These are phyloP conservation scores for Spirogloea muscicola DNA, from an alignment of 139 green algal species.

Conservation along the genomic window DNA sequence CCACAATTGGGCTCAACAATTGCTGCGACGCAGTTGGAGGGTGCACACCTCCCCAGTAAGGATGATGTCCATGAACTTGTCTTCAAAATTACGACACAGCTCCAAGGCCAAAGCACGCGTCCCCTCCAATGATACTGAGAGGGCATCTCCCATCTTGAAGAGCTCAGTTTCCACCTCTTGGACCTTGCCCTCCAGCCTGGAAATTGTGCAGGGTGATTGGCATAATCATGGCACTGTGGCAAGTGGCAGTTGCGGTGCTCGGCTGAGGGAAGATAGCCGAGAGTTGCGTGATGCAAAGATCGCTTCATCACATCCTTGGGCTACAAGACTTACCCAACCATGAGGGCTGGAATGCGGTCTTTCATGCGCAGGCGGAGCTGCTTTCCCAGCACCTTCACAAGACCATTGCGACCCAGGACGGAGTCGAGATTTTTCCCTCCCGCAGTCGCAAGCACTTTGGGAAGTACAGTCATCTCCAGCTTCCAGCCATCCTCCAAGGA, in stretches of 20 bases:
- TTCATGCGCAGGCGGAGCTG: constrained; percentile 17
- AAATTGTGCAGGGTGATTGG: background rate
- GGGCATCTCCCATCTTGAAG: constrained; percentile 63
- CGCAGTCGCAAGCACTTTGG: background rate
- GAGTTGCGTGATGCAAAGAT: too few relatives aligned
- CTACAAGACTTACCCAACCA: constrained; percentile 10
- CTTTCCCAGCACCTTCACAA: background rate
- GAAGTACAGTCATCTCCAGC: constrained; percentile 1
- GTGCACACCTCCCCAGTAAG: too few relatives aligned
- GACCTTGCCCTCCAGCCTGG: constrained; percentile 13
- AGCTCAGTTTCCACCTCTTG: constrained; percentile 72
- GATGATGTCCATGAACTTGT: constrained; percentile 67
- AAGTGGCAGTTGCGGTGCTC: too few relatives aligned
- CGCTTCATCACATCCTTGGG: background rate
- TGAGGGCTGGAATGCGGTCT: constrained; percentile 19
- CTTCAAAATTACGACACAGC: constrained; percentile 83
- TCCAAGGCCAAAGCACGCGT: constrained; percentile 62
- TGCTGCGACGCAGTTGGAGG: too few relatives aligned
- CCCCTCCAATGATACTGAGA: constrained; percentile 62
- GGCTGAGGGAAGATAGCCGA: too few relatives aligned
- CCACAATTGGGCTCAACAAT: too few relatives aligned
- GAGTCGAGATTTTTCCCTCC: constrained; percentile 12
- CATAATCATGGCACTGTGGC: too few relatives aligned
- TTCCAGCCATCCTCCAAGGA: constrained; percentile 7
- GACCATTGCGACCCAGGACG: constrained; percentile 4